Conservation (phyloP, 805 yeast genomes). For the Metschnikowia proteae region DNA sequence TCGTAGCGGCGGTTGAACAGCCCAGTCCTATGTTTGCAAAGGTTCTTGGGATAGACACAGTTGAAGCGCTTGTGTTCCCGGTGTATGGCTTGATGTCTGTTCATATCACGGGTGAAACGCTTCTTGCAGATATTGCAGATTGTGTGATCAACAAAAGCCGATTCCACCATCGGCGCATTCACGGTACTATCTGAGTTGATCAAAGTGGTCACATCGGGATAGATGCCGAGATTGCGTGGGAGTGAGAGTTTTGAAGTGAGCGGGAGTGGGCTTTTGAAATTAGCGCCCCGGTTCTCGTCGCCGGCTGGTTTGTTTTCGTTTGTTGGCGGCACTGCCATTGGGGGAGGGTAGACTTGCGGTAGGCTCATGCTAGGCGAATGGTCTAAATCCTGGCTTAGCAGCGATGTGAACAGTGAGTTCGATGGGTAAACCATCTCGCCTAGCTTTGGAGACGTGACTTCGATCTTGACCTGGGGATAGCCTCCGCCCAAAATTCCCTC, state of each 20-base stretch:
- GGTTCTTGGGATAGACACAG: slow-evolving; percentile 54
- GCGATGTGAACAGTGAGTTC: neutral
- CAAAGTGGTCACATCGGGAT: slow-evolving; percentile 39
- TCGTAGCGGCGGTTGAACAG: slow-evolving; percentile 67
- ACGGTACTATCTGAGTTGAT: slow-evolving; percentile 33
- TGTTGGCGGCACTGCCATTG: neutral
- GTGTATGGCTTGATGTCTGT: slow-evolving; percentile 62
- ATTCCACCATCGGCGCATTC: slow-evolving; percentile 35
- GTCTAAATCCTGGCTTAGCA: slow-evolving; percentile 2
- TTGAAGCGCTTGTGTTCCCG: slow-evolving; percentile 52
- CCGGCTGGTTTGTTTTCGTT: neutral
- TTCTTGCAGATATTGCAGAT: slow-evolving; percentile 54
- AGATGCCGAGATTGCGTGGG: slow-evolving; percentile 15
- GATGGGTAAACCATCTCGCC: slow-evolving; percentile 1
- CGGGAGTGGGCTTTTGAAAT: neutral
- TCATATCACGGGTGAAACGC: slow-evolving; percentile 54
- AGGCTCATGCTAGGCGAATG: neutral
- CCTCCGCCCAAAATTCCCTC: neutral
- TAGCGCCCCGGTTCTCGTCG: neutral
- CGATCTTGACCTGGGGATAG: neutral
- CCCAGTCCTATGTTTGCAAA: slow-evolving; percentile 57
- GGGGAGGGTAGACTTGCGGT: neutral
- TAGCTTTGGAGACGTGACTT: neutral
- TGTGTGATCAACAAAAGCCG: slow-evolving; percentile 35
- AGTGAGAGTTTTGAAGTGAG: neutral